A percentile compares a stretch with the other conserved stretches of the same genome.
Conservation (phyloP, 2,329 filamentous ascomycete genomes). For the Ampelomyces quisqualis region DNA sequence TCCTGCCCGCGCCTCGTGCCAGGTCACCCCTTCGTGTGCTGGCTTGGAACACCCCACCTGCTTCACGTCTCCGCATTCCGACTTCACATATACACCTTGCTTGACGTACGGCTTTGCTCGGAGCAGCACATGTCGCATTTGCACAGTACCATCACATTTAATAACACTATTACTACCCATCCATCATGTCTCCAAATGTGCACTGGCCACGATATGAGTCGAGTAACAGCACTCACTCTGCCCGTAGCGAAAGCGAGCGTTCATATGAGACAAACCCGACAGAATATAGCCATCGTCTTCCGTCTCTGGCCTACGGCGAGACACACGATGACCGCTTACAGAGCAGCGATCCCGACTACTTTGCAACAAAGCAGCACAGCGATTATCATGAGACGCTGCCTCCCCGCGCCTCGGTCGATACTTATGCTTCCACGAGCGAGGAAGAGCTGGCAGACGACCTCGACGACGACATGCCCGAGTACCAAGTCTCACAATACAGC, state of each 20-base stretch:
- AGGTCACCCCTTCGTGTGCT: slow-evolving; percentile 31
- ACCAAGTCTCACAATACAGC: slow-evolving; percentile 61
- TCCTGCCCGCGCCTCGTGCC: slow-evolving; percentile 25
- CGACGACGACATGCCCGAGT: slow-evolving; percentile 51
- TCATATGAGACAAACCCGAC: slow-evolving; percentile 40
- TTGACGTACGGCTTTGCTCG: slow-evolving; percentile 19
- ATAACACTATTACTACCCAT: slow-evolving; percentile 13
- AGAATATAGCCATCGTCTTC: slow-evolving; percentile 36
- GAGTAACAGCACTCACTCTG: slow-evolving; percentile 35
- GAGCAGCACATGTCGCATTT: slow-evolving; percentile 11
- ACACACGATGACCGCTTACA: slow-evolving; percentile 37
- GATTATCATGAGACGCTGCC: slow-evolving; percentile 17
- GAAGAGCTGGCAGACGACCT: slow-evolving; percentile 54
- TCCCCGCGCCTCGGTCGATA: slow-evolving; percentile 66
- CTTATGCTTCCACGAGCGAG: slow-evolving; percentile 74
- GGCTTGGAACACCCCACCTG: slow-evolving; percentile 25
- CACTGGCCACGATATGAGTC: slow-evolving; percentile 38
- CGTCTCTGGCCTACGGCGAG: slow-evolving; percentile 32
- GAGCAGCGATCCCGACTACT: slow-evolving; percentile 28
- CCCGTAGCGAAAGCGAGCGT: slow-evolving; percentile 34
- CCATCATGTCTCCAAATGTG: slow-evolving; percentile 36
- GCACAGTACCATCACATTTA: slow-evolving; percentile 4
- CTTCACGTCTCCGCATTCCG: slow-evolving; percentile 14
- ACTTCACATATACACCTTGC: slow-evolving; percentile 22
- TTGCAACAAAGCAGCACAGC: slow-evolving; percentile 13